Conservation (phyloP, 140 eudicot genomes). For the Bidens hawaiensis region DNA sequence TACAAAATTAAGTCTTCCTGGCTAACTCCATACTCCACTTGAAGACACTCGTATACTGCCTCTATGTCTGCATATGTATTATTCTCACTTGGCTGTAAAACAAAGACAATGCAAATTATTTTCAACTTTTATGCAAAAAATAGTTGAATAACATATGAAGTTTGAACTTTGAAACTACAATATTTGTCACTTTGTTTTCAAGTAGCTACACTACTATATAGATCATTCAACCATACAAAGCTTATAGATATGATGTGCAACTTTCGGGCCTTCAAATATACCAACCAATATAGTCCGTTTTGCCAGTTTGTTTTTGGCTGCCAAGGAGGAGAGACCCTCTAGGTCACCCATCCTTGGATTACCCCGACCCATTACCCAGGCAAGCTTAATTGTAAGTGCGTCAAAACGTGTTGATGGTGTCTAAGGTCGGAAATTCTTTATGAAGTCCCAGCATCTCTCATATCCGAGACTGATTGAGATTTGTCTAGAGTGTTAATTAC, state of each 20-base stretch:
- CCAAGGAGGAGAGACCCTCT: too few relatives aligned
- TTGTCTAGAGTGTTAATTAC: too few relatives aligned
- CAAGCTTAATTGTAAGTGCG: too few relatives aligned
- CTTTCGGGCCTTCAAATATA: too few relatives aligned
- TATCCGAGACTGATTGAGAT: too few relatives aligned
- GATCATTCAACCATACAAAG: constrained; percentile 9
- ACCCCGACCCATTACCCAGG: too few relatives aligned
- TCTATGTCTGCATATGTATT: constrained; percentile 98
- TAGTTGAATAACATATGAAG: neutral
- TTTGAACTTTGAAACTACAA: neutral
- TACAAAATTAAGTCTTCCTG: constrained; percentile 88
- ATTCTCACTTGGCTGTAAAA: constrained; percentile 78
- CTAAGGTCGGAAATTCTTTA: too few relatives aligned
- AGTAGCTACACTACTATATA: constrained; percentile 1
- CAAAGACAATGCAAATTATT: neutral
- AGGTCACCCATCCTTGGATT: too few relatives aligned
- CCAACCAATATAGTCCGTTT: too few relatives aligned
- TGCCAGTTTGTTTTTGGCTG: too few relatives aligned
- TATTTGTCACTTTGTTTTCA: neutral
- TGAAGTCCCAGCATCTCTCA: too few relatives aligned
- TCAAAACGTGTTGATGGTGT: too few relatives aligned
- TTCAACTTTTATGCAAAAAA: neutral
- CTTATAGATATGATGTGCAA: neutral
- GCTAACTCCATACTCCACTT: constrained; percentile 80
- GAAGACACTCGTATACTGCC: constrained; percentile 92